Evolutionary conservation across 441 rosid genomes (phyloP).

Genomic region (Raphanus hybrid): DNA sequence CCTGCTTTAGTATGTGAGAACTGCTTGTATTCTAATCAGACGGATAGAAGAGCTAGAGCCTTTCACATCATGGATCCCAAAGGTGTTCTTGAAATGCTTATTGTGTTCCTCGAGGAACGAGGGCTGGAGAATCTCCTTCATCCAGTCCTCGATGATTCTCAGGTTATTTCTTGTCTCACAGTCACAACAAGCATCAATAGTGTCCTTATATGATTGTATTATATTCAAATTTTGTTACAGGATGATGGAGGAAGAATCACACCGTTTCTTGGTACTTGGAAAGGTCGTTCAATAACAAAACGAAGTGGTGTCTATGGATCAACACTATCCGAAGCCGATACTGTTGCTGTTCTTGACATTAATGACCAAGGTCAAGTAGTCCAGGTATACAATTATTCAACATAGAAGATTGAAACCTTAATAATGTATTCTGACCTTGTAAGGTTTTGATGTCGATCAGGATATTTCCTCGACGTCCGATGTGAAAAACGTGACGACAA

Average conservation of each 20-base stretch:
- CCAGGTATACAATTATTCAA: slow-evolving; percentile 54
- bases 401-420: background rate
- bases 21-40: slow-evolving; percentile 74
- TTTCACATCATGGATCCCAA: slow-evolving; percentile 89
- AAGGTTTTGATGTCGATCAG: slow-evolving; percentile 44
- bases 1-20: slow-evolving; percentile 90
- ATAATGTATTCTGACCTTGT: background rate
- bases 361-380: slow-evolving; percentile 64
- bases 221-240: slow-evolving; percentile 43
- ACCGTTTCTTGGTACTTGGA: slow-evolving; percentile 90
- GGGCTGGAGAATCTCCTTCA: slow-evolving; percentile 45
- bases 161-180: slow-evolving; percentile 42
- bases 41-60: slow-evolving; percentile 79
- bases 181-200: background rate
- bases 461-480: slow-evolving; percentile 53
- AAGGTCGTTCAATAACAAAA: slow-evolving; percentile 79
- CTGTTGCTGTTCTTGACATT: slow-evolving; percentile 61
- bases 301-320: slow-evolving; percentile 93
- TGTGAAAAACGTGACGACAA: slow-evolving; percentile 50
- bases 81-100: slow-evolving; percentile 82
- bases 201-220: background rate
- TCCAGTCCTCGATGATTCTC: slow-evolving; percentile 56
- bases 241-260: slow-evolving; percentile 49
- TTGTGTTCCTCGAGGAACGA: slow-evolving; percentile 85
- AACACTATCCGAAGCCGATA: slow-evolving; percentile 74